Evolutionary conservation across 2,329 filamentous ascomycete species (phyloP).

Genomic region (Dothiorella sarmentorum): DNA sequence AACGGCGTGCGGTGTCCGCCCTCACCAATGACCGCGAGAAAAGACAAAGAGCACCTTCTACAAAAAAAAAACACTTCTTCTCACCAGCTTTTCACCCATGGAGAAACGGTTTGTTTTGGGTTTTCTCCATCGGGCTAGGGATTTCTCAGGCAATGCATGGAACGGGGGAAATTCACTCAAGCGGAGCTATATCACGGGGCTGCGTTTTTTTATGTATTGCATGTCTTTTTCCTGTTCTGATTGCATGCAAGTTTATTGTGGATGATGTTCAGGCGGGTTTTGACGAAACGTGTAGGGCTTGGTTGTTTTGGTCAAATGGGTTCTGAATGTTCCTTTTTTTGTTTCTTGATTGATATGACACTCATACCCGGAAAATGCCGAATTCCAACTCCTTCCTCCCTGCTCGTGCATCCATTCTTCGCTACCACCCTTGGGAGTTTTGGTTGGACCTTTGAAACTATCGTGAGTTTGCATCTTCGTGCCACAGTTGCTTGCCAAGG

Average conservation of each 20-base stretch:
- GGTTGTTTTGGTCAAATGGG: neutral
- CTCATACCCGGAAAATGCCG: slow-evolving; percentile 10
- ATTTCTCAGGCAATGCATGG: slow-evolving; percentile 3
- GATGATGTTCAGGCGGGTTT: slow-evolving; percentile 3
- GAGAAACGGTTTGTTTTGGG: neutral
- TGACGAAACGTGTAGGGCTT: neutral
- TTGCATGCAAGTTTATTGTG: slow-evolving; percentile 1
- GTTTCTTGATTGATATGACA: neutral
- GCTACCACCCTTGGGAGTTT: neutral
- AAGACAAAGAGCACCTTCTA: neutral
- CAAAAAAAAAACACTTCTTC: neutral
- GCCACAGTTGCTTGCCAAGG: too few relatives aligned
- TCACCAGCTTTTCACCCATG: neutral
- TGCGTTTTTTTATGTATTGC: slow-evolving; percentile 13
- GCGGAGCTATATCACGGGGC: neutral
- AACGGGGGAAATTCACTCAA: slow-evolving; percentile 1
- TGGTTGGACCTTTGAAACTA: too few relatives aligned
- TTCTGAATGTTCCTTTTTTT: neutral
- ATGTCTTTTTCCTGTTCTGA: slow-evolving; percentile 9
- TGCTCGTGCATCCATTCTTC: neutral
- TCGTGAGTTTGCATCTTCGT: too few relatives aligned
- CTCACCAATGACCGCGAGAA: slow-evolving; percentile 6
- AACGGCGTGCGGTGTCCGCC: neutral
- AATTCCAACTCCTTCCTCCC: slow-evolving; percentile 4
- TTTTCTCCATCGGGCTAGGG: neutral